phyloP scores from a whole-genome alignment of 306 rosid genomes.

The Arachis stenosperma region DNA sequence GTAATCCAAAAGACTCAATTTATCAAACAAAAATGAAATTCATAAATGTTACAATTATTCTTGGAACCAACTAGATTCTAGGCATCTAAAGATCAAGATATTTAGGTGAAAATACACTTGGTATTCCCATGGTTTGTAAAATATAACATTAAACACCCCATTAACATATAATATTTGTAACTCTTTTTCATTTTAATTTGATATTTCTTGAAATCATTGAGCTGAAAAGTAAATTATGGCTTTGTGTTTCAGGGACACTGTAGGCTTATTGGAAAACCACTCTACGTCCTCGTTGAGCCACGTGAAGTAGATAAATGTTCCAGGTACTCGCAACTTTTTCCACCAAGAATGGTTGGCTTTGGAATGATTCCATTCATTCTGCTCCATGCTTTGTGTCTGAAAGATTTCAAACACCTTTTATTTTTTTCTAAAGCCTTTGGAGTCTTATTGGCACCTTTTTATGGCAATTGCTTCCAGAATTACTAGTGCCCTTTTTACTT shows the following conservation, averaged over 20 bases:
- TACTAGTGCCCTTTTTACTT: conserved; percentile 21
- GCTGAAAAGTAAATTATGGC: conserved; percentile 30
- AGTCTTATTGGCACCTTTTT: conserved; percentile 34
- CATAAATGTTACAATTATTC: no score
- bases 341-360: neutral
- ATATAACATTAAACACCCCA: no score
- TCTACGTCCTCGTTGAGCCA: conserved; percentile 93
- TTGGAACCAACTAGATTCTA: no score
- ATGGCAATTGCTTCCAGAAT: conserved; percentile 19
- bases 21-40: neutral
- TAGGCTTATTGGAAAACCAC: conserved; percentile 83
- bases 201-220: conserved; percentile 20
- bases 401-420: conserved; percentile 12
- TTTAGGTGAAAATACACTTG: no score
- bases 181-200: neutral
- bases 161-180: neutral
- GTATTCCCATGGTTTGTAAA: no score
- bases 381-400: neutral
- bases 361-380: conserved; percentile 28
- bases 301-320: conserved; percentile 58
- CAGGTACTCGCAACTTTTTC: conserved; percentile 43
- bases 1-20: neutral
- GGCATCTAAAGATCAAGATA: no score
- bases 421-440: conserved; percentile 14
- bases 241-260: conserved; percentile 71